These are phyloP conservation scores for Coniferiporia sulphurascens DNA, from an alignment of 1,284 basidiomycete genomes.

Conservation along the genomic window DNA sequence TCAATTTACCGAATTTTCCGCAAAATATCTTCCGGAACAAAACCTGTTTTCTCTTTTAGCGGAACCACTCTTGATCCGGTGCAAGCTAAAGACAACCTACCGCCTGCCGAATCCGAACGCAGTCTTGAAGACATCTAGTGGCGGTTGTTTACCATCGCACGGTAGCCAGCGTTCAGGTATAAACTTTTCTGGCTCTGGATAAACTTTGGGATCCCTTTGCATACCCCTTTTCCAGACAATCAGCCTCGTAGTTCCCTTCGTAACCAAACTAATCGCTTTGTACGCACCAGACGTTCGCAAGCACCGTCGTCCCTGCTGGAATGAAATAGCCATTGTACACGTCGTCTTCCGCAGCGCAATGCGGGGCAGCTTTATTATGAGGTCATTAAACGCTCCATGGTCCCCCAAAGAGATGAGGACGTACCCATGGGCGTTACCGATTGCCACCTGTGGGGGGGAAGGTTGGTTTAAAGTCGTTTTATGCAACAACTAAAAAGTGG, in stretches of 20 bases:
- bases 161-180: constrained; percentile 24
- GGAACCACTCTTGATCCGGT: too few species aligned
- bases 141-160: background rate
- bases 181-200: constrained; percentile 24
- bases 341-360: constrained; percentile 18
- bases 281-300: constrained; percentile 20
- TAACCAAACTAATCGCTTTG: background rate
- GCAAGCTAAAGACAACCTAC: too few species aligned
- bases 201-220: constrained; percentile 22
- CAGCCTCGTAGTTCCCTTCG: background rate
- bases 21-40: too few species aligned
- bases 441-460: constrained; percentile 16
- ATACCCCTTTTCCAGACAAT: constrained; percentile 22
- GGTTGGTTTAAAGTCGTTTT: too few species aligned
- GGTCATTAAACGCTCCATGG: background rate
- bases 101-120: too few species aligned
- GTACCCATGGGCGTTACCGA: constrained; percentile 14
- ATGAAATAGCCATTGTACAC: constrained; percentile 20
- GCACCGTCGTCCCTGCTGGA: constrained; percentile 16
- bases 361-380: constrained; percentile 11
- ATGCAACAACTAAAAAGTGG: background rate
- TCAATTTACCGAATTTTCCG: too few species aligned
- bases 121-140: background rate
- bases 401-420: background rate
- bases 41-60: too few species aligned